A percentile compares a stretch with the other conserved stretches of the same genome.
Evolutionary conservation across 495 filamentous ascomycete genomes (phyloP).

Genomic region (Lasiosphaeria miniovina): DNA sequence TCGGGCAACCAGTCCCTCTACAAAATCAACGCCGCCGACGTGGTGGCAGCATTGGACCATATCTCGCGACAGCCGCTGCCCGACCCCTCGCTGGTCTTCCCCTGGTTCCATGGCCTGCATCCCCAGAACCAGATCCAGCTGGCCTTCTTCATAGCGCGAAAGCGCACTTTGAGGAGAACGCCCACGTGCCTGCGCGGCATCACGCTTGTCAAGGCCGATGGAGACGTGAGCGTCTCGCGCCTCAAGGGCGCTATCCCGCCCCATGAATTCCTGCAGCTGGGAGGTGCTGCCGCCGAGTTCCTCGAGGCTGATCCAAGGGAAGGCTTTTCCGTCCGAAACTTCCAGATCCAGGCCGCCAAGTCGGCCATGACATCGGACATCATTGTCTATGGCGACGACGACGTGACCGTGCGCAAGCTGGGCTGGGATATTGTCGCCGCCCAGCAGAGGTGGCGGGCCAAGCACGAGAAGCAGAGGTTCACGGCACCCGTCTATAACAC

Average conservation of each 20-base stretch:
- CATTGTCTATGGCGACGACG: conserved; percentile 80
- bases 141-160: conserved; percentile 79
- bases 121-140: conserved; percentile 83
- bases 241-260: conserved; percentile 83
- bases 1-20: conserved; percentile 62
- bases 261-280: conserved; percentile 65
- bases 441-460: conserved; percentile 69
- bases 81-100: conserved; percentile 79
- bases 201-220: conserved; percentile 84
- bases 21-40: conserved; percentile 63
- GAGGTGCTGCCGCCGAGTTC: conserved; percentile 50
- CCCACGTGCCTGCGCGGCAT: conserved; percentile 78
- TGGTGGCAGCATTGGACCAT: conserved; percentile 72
- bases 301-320: conserved; percentile 76
- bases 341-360: conserved; percentile 94
- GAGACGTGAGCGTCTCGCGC: conserved; percentile 68
- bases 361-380: conserved; percentile 86
- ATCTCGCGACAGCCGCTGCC: conserved; percentile 74
- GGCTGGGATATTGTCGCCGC: conserved; percentile 72
- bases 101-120: conserved; percentile 98
- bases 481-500: conserved; percentile 72
- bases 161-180: conserved; percentile 66
- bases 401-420: conserved; percentile 58
- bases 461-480: conserved; percentile 53
- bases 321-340: conserved; percentile 85